Base-by-base conservation (phyloP, 148 eudicot species). In the Fagopyrum homotropicum region DNA sequence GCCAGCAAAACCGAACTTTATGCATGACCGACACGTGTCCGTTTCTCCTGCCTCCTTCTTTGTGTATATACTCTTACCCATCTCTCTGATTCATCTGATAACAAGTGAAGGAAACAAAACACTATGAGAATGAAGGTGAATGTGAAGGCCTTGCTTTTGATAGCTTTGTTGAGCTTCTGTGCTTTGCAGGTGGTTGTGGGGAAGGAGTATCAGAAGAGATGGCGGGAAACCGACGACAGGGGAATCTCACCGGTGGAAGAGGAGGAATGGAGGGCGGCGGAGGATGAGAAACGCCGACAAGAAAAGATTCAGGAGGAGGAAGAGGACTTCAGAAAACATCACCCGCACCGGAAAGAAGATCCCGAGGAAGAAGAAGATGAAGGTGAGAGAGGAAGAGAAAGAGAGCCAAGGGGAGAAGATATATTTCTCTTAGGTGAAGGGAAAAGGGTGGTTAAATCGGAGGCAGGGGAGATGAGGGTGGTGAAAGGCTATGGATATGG, bases 381-480 rank as follows among this genome's bases (percentile, higher is more conserved):
- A 72, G 35, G 81, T 16, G 26, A 72, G 46, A 14, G 80, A 72
- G 6, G 78, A 29, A 17, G 77, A 55, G 69, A 50, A 2, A 19
- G 74, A 44, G 35, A 60, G 74, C 16, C n/a, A 49, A 73, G 73
- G 30, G 81, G 83, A 68, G 74, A 66, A 57, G 81, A 59, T 4
- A 19, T 72, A 81, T 93, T 89, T 48, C 12, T 93, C 81, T 16
- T 93, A 63, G 79, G 80, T 51, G 84, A 89, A 0, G 80, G 81
- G 72, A 81, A 83, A 78, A 72, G 75, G 1, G 97, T 93, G 75
- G 78, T 93, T 46, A 80, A 75, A 50, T 86, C 98, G 4, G 87
- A 87, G 22, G 98, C 97, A 0, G 98, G 98, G 30, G 80, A 82
- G 10, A 88, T 93, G 94, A 85, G 85, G 74, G 84, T 91, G 35